Evolutionary conservation across 768 basidiomycete genomes (phyloP).

Genomic region (Auricularia cornea): DNA sequence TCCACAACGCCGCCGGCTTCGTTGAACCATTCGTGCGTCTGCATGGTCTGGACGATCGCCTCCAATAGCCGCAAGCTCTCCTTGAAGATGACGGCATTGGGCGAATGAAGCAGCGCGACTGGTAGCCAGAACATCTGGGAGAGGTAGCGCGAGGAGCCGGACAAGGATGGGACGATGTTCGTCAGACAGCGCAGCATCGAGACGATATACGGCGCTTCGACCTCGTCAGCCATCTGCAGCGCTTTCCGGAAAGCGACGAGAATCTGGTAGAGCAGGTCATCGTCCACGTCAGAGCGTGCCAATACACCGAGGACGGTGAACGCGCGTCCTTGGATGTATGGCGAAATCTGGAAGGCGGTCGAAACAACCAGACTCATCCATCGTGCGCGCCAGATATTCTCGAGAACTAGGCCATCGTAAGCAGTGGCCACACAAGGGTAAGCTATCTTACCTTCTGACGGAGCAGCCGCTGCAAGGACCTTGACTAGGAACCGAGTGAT

Average conservation of each 20-base stretch:
- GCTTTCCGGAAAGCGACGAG: slow-evolving; percentile 77
- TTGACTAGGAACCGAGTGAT: slow-evolving; percentile 48
- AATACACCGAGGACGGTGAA: slow-evolving; percentile 79
- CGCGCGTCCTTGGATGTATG: slow-evolving; percentile 79
- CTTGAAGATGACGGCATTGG: slow-evolving; percentile 56
- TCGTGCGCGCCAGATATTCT: slow-evolving; percentile 86
- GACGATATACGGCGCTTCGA: slow-evolving; percentile 56
- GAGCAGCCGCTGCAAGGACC: not conserved
- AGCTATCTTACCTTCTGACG: not conserved
- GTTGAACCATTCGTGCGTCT: slow-evolving; percentile 49
- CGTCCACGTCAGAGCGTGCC: slow-evolving; percentile 80
- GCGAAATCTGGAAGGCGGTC: slow-evolving; percentile 83
- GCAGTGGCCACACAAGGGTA: not conserved
- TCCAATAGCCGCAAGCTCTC: slow-evolving; percentile 64
- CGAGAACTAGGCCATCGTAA: slow-evolving; percentile 39
- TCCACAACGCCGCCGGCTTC: slow-evolving; percentile 37
- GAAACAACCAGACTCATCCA: slow-evolving; percentile 89
- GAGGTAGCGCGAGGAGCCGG: slow-evolving; percentile 62
- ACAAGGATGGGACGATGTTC: slow-evolving; percentile 64
- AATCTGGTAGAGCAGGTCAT: slow-evolving; percentile 90
- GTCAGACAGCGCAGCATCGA: slow-evolving; percentile 86
- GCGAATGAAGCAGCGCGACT: slow-evolving; percentile 72
- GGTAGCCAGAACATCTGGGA: slow-evolving; percentile 80
- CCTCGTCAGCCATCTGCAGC: slow-evolving; percentile 54
- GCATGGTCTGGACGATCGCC: slow-evolving; percentile 56